phyloP scores from a whole-genome alignment of 257 asterid genomes.

The Nicotiana benthamiana region DNA sequence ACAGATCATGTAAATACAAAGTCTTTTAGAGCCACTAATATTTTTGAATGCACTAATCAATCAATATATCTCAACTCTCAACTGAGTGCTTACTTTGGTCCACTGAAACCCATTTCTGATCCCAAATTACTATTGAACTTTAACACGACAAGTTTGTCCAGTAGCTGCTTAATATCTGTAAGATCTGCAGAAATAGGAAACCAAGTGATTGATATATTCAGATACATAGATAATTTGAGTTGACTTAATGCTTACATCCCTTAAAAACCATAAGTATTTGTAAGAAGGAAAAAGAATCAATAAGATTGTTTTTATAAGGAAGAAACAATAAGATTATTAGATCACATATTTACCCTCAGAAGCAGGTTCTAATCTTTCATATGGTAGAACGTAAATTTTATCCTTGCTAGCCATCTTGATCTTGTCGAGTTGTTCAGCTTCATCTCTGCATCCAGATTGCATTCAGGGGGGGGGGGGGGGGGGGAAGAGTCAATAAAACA shows the following conservation, averaged over 20 bases:
- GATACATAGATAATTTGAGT: not conserved
- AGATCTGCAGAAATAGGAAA: constrained; percentile 40
- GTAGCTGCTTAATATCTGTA: constrained; percentile 46
- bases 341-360: constrained; percentile 51
- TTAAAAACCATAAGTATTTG: not conserved
- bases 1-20: not conserved
- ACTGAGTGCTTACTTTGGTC: constrained; percentile 66
- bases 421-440: constrained; percentile 26
- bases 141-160: constrained; percentile 75
- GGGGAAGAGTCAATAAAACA: not conserved
- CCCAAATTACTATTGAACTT: constrained; percentile 56
- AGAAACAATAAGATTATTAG: not conserved
- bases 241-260: constrained; percentile 5
- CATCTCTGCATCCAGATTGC: constrained; percentile 44
- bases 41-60: not conserved
- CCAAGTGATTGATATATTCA: not conserved
- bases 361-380: constrained; percentile 48
- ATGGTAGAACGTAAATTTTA: constrained; percentile 45
- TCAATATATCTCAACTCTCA: constrained; percentile 1
- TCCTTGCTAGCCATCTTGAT: constrained; percentile 27
- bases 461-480: constrained; percentile 16
- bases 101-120: constrained; percentile 50
- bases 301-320: not conserved
- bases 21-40: not conserved
- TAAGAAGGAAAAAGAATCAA: not conserved